Evolutionary conservation across 306 rosid genomes (phyloP).

Genomic region (Vigna trinervia): DNA sequence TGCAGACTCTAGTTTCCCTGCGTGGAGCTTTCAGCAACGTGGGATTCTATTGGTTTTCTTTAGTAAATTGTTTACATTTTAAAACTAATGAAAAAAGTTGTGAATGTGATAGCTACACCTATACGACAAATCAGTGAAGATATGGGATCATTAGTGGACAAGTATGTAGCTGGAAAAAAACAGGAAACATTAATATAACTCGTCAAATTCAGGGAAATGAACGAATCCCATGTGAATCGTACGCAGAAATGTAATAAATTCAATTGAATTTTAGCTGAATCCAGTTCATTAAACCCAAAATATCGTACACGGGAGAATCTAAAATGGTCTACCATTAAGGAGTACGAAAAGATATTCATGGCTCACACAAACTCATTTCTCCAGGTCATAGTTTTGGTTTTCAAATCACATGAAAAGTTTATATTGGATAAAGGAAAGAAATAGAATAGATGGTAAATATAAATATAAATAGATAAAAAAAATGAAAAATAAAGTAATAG

Average conservation of each 20-base stretch:
- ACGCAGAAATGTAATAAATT: conserved; percentile 10
- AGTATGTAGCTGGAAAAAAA: conserved; percentile 1
- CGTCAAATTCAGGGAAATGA: conserved; percentile 6
- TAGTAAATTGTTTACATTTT: conserved; percentile 2
- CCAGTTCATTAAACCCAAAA: background rate
- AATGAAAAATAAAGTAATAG: no score
- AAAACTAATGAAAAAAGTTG: background rate
- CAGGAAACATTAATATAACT: background rate
- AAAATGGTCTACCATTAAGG: background rate
- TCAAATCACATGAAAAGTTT: no score
- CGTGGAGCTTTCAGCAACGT: background rate
- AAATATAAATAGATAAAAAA: no score
- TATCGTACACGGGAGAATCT: background rate
- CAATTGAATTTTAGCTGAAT: background rate
- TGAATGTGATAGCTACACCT: conserved; percentile 7
- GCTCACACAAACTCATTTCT: background rate
- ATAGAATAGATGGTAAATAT: no score
- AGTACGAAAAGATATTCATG: conserved; percentile 2
- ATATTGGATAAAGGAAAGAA: no score
- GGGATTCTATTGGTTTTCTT: background rate
- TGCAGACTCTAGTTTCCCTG: background rate
- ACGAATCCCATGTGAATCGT: conserved; percentile 4
- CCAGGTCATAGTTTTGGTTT: background rate
- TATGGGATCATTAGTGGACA: conserved; percentile 2
- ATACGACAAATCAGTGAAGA: conserved; percentile 11